phyloP scores from a whole-genome alignment of 306 rosid species.

The Coriaria nepalensis region DNA sequence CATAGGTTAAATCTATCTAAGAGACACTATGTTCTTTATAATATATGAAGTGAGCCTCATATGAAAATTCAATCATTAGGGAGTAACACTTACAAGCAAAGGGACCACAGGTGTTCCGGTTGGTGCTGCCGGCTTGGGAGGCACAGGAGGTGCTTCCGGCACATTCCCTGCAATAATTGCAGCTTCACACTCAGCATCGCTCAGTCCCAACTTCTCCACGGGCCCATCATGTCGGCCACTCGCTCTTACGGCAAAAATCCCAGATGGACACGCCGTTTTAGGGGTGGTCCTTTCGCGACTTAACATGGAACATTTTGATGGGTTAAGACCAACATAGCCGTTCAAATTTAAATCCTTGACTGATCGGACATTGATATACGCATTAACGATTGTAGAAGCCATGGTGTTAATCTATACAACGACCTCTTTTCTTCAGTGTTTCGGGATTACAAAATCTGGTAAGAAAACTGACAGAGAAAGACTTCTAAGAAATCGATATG shows the following conservation, averaged over 20 bases:
- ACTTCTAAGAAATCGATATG: no score
- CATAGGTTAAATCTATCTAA: no score
- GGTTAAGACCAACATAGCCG: constrained; percentile 32
- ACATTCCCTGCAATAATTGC: constrained; percentile 62
- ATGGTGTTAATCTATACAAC: not conserved
- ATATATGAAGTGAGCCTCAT: no score
- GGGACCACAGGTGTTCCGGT: constrained; percentile 80
- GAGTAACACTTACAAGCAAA: constrained; percentile 42
- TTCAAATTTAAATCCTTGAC: constrained; percentile 29
- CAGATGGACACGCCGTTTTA: constrained; percentile 17
- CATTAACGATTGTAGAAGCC: constrained; percentile 46
- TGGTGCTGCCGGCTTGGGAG: constrained; percentile 61
- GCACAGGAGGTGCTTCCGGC: constrained; percentile 74
- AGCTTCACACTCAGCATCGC: constrained; percentile 78
- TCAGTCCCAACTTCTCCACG: constrained; percentile 25
- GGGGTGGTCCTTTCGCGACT: constrained; percentile 18
- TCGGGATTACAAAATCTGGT: no score
- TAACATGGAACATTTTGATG: constrained; percentile 16
- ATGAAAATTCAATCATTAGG: not conserved
- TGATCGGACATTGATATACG: constrained; percentile 22
- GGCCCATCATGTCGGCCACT: constrained; percentile 18
- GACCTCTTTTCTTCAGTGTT: no score
- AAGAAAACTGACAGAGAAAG: no score
- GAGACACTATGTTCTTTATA: no score
- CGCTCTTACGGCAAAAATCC: constrained; percentile 40